A percentile compares a stretch with the other conserved stretches of the same genome.
Evolutionary conservation across 192 early-diverging fungal species (phyloP).

Genomic region (Mortierella antarctica): DNA sequence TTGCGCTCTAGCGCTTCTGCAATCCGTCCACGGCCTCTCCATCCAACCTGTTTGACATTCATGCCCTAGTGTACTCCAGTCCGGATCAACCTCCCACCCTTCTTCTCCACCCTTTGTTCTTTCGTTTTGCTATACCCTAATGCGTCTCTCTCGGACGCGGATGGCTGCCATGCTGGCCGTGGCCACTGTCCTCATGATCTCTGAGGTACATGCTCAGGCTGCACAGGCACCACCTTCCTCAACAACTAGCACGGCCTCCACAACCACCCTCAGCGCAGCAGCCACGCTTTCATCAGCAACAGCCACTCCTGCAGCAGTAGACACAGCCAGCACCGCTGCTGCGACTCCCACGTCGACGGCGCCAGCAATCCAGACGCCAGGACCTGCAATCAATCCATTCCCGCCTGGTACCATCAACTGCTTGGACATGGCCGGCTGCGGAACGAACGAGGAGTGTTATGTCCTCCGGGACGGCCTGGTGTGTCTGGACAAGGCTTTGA

Average conservation of each 20-base stretch:
- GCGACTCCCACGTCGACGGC: not conserved
- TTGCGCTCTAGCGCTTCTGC: too few relatives aligned
- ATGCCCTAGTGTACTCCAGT: too few relatives aligned
- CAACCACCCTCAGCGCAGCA: not conserved
- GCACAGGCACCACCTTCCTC: not conserved
- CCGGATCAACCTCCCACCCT: too few relatives aligned
- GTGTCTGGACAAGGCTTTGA: slow-evolving; percentile 22
- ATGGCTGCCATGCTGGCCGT: slow-evolving; percentile 17
- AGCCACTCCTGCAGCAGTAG: not conserved
- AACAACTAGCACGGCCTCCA: not conserved
- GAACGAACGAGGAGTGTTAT: slow-evolving; percentile 30
- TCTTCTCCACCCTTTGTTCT: too few relatives aligned
- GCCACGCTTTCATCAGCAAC: not conserved
- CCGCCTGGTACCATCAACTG: slow-evolving; percentile 37
- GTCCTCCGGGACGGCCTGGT: slow-evolving; percentile 42
- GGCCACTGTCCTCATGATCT: not conserved
- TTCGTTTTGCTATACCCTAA: not conserved
- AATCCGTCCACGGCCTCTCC: too few relatives aligned
- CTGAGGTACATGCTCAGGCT: slow-evolving; percentile 3
- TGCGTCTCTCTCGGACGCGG: not conserved
- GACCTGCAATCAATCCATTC: slow-evolving; percentile 18
- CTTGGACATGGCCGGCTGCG: slow-evolving; percentile 5
- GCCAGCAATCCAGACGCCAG: slow-evolving; percentile 7
- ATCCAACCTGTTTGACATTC: too few relatives aligned
- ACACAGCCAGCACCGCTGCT: not conserved